phyloP scores from a whole-genome alignment of 2,329 filamentous ascomycete species.

The Davidsoniella neocaledoniae region DNA sequence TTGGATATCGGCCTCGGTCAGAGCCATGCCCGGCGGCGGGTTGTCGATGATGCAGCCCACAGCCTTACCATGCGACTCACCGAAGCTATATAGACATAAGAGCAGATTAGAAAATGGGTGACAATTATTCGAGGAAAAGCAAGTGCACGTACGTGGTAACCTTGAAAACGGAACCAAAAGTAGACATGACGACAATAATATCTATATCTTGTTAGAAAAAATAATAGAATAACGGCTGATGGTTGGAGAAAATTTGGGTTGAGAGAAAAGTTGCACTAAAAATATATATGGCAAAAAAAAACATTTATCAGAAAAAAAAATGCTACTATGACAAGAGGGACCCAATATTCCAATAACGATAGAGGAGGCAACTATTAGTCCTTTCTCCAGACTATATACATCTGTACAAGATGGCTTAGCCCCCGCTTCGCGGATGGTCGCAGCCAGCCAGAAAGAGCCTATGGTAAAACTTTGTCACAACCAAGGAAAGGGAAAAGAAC shows the following conservation, averaged over 20 bases:
- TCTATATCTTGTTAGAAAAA: not conserved
- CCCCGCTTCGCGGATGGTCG: no score
- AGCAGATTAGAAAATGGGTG: not conserved
- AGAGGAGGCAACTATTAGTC: not conserved
- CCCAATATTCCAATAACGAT: not conserved
- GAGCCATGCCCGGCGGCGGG: slow-evolving; percentile 69
- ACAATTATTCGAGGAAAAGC: slow-evolving; percentile 3
- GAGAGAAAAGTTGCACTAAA: no score
- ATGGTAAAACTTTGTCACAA: no score
- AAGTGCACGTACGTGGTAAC: slow-evolving; percentile 55
- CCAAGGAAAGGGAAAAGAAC: no score
- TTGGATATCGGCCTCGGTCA: slow-evolving; percentile 79
- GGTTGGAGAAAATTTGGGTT: no score
- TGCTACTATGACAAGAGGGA: no score
- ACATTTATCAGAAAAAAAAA: no score
- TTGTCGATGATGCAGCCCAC: slow-evolving; percentile 94
- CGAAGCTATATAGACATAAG: slow-evolving; percentile 22
- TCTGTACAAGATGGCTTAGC: no score
- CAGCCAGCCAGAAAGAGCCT: no score
- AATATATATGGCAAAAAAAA: no score
- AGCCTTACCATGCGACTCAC: slow-evolving; percentile 69
- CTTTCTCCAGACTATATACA: slow-evolving; percentile 1
- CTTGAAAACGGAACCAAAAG: slow-evolving; percentile 66
- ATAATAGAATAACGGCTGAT: not conserved
- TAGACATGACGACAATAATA: slow-evolving; percentile 49